A percentile compares a stretch with the other conserved stretches of the same genome.
phyloP scores from a whole-genome alignment of 2,329 filamentous ascomycete genomes.

The Alternaria novae-zelandiae region DNA sequence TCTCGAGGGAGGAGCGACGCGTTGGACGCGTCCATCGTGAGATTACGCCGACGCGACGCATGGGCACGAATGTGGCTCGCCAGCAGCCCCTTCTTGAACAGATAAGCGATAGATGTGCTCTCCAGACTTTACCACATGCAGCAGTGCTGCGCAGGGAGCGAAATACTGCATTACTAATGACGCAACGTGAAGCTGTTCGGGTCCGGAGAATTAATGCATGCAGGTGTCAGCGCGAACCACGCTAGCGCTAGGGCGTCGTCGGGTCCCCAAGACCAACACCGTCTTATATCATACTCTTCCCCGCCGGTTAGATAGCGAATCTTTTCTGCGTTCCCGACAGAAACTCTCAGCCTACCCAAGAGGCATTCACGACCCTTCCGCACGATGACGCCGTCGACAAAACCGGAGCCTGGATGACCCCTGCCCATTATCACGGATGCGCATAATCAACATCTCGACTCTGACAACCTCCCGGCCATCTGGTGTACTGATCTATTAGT shows the following conservation, averaged over 20 bases:
- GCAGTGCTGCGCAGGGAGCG: background rate
- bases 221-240: constrained; percentile 14
- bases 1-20: background rate
- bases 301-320: background rate
- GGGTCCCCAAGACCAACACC: constrained; percentile 15
- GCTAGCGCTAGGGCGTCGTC: constrained; percentile 8
- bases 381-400: background rate
- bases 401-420: background rate
- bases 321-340: background rate
- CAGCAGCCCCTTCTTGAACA: background rate
- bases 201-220: constrained; percentile 5
- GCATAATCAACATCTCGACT: background rate
- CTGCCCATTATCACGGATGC: background rate
- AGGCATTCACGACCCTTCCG: background rate
- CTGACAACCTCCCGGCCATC: background rate
- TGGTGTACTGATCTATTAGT: background rate
- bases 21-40: background rate
- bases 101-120: background rate
- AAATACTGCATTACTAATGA: background rate
- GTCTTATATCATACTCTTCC: constrained; percentile 4
- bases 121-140: background rate
- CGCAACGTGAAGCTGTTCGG: background rate
- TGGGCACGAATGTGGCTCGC: background rate
- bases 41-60: background rate
- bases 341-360: background rate